Evolutionary conservation across 1,284 basidiomycete species (phyloP).

Genomic region (Earliella scabrosa): DNA sequence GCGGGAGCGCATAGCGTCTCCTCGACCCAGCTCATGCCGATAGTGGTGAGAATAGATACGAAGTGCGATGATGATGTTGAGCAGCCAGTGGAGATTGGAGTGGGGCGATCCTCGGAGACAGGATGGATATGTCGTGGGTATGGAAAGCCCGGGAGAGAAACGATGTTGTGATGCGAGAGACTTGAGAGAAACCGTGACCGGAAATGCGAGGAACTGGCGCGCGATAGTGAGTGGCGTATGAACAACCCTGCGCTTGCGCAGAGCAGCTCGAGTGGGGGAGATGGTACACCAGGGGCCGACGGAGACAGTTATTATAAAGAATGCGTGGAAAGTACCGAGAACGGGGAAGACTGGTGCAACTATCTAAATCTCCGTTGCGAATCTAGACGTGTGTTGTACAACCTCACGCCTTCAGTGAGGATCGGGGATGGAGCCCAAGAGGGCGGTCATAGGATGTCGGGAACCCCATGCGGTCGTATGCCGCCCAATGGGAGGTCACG

Average conservation of each 20-base stretch:
- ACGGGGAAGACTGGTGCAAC: conserved; percentile 22
- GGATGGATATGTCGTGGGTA: conserved; percentile 66
- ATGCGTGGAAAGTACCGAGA: conserved; percentile 25
- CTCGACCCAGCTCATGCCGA: conserved; percentile 22
- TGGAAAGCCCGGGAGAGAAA: conserved; percentile 38
- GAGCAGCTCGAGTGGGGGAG: conserved; percentile 31
- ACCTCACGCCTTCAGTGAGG: conserved; percentile 35
- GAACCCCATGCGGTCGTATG: conserved; percentile 27
- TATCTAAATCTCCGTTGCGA: conserved; percentile 35
- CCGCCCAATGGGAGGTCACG: conserved; percentile 25
- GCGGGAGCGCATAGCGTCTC: conserved; percentile 19
- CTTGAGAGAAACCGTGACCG: conserved; percentile 28
- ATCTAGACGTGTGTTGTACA: conserved; percentile 30
- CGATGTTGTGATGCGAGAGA: conserved; percentile 27
- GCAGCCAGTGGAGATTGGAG: conserved; percentile 26
- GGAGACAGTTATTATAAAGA: conserved; percentile 34
- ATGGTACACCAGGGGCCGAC: conserved; percentile 31
- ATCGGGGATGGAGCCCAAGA: conserved; percentile 29
- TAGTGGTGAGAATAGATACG: conserved; percentile 36
- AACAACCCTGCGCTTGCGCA: conserved; percentile 35
- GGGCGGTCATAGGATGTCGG: conserved; percentile 33
- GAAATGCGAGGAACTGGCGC: conserved; percentile 31
- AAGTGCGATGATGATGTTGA: conserved; percentile 36
- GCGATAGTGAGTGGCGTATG: conserved; percentile 35
- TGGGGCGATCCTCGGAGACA: conserved; percentile 46